Evolutionary conservation across 2,329 filamentous ascomycete species (phyloP).

Genomic region (Pseudocercospora fijiensis): DNA sequence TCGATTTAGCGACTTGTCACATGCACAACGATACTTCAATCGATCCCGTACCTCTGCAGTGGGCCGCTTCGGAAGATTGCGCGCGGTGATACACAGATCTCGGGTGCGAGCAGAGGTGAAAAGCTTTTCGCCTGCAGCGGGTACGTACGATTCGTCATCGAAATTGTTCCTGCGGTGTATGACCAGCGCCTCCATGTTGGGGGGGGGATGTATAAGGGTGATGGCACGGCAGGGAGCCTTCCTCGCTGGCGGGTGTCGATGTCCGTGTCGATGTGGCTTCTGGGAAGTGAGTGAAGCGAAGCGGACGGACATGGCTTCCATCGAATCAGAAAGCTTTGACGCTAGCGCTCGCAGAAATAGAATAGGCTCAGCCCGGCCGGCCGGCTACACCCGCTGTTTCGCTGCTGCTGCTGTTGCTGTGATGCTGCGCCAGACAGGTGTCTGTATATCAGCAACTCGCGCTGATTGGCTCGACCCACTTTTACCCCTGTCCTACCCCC

Average conservation of each 20-base stretch:
- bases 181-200: not conserved
- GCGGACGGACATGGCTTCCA: not conserved
- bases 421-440: not conserved
- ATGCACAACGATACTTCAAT: not conserved
- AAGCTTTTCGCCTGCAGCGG: slow-evolving; percentile 9
- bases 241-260: not conserved
- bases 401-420: too few relatives aligned
- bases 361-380: not conserved
- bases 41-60: not conserved
- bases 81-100: slow-evolving; percentile 10
- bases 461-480: too few relatives aligned
- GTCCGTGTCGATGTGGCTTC: not conserved
- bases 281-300: not conserved
- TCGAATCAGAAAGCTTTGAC: not conserved
- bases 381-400: not conserved
- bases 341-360: not conserved
- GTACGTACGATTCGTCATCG: not conserved
- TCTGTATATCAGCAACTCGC: too few relatives aligned
- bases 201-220: not conserved
- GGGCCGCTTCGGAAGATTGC: not conserved
- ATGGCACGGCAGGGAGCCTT: not conserved
- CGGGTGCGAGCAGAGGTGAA: slow-evolving; percentile 4
- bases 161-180: not conserved
- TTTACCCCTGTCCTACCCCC: too few relatives aligned
- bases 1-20: slow-evolving; percentile 1